A percentile compares a stretch with the other conserved stretches of the same genome.
Conservation (phyloP, 768 basidiomycete genomes). For the Mycena capillaripes region DNA sequence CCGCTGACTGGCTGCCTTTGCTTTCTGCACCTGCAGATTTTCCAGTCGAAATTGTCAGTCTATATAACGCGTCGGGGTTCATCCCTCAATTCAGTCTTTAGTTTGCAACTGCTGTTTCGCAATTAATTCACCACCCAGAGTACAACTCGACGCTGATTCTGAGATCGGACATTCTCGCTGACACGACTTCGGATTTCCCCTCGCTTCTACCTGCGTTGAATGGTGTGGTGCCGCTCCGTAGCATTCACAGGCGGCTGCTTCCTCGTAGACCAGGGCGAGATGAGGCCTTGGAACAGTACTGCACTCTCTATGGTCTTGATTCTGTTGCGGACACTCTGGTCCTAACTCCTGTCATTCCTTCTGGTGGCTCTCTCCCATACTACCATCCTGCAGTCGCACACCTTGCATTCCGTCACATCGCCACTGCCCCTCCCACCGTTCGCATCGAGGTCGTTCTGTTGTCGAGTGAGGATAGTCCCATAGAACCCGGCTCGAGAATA, state of each 20-base stretch:
- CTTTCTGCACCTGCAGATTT: conserved; percentile 52
- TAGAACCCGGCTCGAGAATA: conserved; percentile 72
- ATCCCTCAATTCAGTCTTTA: conserved; percentile 45
- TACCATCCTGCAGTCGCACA: conserved; percentile 90
- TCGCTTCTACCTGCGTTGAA: conserved; percentile 52
- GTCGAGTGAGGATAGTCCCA: conserved; percentile 52
- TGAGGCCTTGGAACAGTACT: conserved; percentile 78
- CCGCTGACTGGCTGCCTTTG: conserved; percentile 41
- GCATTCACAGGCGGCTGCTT: conserved; percentile 77
- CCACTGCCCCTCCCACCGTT: conserved; percentile 51
- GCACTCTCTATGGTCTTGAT: conserved; percentile 72
- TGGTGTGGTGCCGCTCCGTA: conserved; percentile 57
- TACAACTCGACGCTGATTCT: conserved; percentile 94
- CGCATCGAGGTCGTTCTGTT: conserved; percentile 72
- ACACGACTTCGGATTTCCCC: conserved; percentile 53
- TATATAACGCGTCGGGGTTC: background rate
- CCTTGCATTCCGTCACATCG: conserved; percentile 85
- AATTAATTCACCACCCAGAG: conserved; percentile 90
- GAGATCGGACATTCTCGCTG: conserved; percentile 77
- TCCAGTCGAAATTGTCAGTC: conserved; percentile 51
- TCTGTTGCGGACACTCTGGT: conserved; percentile 56
- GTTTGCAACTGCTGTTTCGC: conserved; percentile 82
- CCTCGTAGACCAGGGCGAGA: conserved; percentile 87
- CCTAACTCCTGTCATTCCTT: conserved; percentile 68
- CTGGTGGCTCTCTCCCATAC: conserved; percentile 75